phyloP scores from a whole-genome alignment of 2,329 filamentous ascomycete genomes.

The Pezicula carpinea region DNA sequence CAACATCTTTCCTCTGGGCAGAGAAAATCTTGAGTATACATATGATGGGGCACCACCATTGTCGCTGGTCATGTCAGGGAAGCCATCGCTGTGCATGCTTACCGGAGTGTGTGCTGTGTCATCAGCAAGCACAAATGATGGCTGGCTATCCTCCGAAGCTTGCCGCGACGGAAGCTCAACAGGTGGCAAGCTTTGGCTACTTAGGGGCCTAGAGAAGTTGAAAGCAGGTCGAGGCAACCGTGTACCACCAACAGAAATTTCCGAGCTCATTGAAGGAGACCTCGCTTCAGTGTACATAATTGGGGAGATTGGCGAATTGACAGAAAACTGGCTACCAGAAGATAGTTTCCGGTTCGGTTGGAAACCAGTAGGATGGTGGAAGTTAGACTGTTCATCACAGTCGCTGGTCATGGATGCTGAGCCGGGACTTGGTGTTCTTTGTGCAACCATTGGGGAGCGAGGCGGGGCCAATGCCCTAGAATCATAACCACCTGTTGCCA shows the following conservation, averaged over 20 bases:
- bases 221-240: conserved; percentile 69
- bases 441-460: conserved; percentile 34
- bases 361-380: conserved; percentile 48
- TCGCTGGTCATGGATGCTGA: conserved; percentile 61
- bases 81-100: conserved; percentile 68
- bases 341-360: conserved; percentile 75
- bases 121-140: conserved; percentile 55
- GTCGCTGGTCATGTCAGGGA: conserved; percentile 48
- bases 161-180: conserved; percentile 53
- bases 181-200: conserved; percentile 59
- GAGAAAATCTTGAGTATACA: conserved; percentile 76
- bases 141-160: conserved; percentile 63
- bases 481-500: conserved; percentile 28
- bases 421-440: conserved; percentile 51
- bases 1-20: conserved; percentile 77
- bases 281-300: conserved; percentile 58
- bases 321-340: conserved; percentile 59
- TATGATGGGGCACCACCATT: conserved; percentile 63
- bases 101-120: conserved; percentile 65
- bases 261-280: conserved; percentile 81
- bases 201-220: conserved; percentile 91
- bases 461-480: conserved; percentile 39
- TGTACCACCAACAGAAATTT: conserved; percentile 60
- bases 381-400: conserved; percentile 61
- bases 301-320: conserved; percentile 57